Conservation (phyloP, 305 asterid species). For the Fraxinus xanthoxyloides region DNA sequence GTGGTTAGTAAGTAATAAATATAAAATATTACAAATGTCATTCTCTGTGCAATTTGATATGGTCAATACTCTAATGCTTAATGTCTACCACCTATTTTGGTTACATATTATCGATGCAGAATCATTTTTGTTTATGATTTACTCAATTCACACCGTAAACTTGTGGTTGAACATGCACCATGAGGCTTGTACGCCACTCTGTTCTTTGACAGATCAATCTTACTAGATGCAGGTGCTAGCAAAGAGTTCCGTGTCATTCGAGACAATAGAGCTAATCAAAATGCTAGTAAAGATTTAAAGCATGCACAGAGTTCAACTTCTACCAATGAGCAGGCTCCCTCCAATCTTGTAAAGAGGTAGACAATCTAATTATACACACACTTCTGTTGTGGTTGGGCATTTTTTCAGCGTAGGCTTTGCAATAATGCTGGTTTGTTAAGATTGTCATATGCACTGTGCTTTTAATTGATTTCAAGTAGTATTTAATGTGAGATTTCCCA, state of each 20-base stretch:
- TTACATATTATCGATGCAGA: background rate
- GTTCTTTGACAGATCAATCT: constrained; percentile 30
- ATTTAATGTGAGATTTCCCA: background rate
- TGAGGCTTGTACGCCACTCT: constrained; percentile 15
- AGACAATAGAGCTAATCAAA: constrained; percentile 76
- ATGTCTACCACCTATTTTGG: background rate
- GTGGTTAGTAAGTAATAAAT: background rate
- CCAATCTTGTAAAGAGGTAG: constrained; percentile 21
- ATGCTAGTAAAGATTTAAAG: constrained; percentile 47
- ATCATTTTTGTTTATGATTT: background rate
- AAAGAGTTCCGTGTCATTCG: constrained; percentile 87
- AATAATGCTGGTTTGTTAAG: background rate
- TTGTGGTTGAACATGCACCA: background rate
- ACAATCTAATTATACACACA: background rate
- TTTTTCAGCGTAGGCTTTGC: background rate
- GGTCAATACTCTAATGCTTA: background rate
- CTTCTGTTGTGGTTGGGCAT: background rate
- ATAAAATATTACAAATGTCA: background rate
- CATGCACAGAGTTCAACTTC: constrained; percentile 49
- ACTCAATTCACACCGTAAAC: background rate
- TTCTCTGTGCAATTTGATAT: background rate
- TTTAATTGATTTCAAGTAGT: background rate
- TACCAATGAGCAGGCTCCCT: constrained; percentile 34
- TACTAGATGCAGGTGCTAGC: constrained; percentile 59
- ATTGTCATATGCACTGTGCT: background rate